Percentiles rank a stretch among this genome's conserved stretches.
phyloP scores from a whole-genome alignment of 2,329 filamentous ascomycete genomes.

The Cladophialophora immunda region DNA sequence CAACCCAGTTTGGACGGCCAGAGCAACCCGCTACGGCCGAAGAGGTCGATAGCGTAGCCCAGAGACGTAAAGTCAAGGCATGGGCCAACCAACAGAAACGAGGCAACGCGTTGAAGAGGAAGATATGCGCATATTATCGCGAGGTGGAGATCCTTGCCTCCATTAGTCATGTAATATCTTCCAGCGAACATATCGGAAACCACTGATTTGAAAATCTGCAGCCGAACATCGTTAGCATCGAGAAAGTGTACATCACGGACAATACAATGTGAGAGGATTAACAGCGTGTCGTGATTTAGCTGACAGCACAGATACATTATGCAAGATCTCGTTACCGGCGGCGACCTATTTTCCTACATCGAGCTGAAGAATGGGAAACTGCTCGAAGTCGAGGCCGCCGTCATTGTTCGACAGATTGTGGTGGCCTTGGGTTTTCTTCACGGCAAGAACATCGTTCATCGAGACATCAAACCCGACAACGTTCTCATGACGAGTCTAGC shows the following conservation, averaged over 20 bases:
- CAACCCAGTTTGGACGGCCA: conserved; percentile 19
- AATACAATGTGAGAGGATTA: conserved; percentile 57
- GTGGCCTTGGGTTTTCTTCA: conserved; percentile 68
- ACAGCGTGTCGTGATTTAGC: conserved; percentile 6
- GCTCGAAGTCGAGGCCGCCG: conserved; percentile 60
- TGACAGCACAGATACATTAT: conserved; percentile 63
- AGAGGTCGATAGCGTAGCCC: conserved; percentile 30
- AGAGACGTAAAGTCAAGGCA: conserved; percentile 34
- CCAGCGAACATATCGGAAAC: neutral
- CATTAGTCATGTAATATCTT: conserved; percentile 59
- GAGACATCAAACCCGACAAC: conserved; percentile 72
- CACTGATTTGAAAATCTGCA: conserved; percentile 39
- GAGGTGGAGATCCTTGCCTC: conserved; percentile 59
- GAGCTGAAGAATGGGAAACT: conserved; percentile 59
- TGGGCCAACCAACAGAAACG: conserved; percentile 38
- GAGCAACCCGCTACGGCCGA: conserved; percentile 38
- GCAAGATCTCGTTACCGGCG: conserved; percentile 66
- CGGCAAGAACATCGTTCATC: conserved; percentile 63
- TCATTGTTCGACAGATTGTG: conserved; percentile 64
- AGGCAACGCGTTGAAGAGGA: conserved; percentile 42
- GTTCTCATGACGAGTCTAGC: conserved; percentile 66
- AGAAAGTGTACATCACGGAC: conserved; percentile 64
- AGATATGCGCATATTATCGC: conserved; percentile 47
- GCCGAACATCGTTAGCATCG: conserved; percentile 67
- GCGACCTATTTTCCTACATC: conserved; percentile 69